Base-by-base conservation (phyloP, 2,329 filamentous ascomycete species). In the Knufia fluminis region DNA sequence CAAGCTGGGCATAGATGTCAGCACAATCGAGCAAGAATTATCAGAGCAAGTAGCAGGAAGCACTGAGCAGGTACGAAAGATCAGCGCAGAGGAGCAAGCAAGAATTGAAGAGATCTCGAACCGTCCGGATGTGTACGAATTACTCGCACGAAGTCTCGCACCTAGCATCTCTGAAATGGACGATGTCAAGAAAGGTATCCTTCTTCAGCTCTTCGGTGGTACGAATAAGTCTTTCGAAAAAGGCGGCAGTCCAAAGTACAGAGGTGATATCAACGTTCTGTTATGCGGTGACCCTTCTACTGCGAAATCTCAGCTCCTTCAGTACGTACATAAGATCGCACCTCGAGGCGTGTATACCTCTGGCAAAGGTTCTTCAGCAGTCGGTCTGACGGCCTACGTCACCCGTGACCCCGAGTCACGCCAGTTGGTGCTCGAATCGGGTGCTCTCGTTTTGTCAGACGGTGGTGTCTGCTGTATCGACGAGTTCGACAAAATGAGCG, bases 151-250 rank as follows among this genome's bases (percentile, higher is more conserved):
- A 32, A 97, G 91, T 1, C 74, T 98, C 23, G 92, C 92, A 1
- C 92, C 92, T 12, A 96, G 90, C 52, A 85, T 98, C 61, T 96
- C 94, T 70, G 92, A 98, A 68, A 86, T 94, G 82, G 92, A 98
- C 59, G 92, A 98, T 61, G 89, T 97, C 42, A 98, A 98, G 75
- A 98, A 98, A 70, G 92, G 92, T 9, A 96, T 98, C 54, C 74
- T 98, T 9, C 80, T 98, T 3, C 92, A 98, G 63, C 79, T 98
- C 35, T 98, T 98, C 64, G 91, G 92, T 32, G 92, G 92, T 50
- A 95, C 92, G 28, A 98, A 98, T 74, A 98, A 98, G 71, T 87
- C 86, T 1, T 98, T 98, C 66, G 80, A 94, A 52, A 97, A 96
- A 68, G 92, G 92, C 49, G 92, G 90, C 51, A 95, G 86, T 62